Conservation (phyloP, 805 yeast genomes). For the Saccharomycopsis synnaedendra region DNA sequence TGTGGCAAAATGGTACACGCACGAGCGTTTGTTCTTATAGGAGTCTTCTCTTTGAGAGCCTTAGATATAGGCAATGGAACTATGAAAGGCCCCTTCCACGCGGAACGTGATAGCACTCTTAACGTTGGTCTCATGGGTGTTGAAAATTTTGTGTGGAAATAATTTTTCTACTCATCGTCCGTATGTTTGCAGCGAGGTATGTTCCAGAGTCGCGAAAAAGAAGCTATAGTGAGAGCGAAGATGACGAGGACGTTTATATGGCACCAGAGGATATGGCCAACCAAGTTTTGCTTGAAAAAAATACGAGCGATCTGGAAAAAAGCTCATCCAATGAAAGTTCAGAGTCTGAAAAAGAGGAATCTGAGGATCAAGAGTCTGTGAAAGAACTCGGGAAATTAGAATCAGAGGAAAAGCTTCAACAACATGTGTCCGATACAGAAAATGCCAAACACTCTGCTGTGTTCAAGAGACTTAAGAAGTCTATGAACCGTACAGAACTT, state of each 20-base stretch:
- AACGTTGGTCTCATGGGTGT: constrained; percentile 29
- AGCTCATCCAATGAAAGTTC: constrained; percentile 1
- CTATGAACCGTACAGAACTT: neutral
- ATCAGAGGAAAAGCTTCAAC: neutral
- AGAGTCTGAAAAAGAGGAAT: constrained; percentile 10
- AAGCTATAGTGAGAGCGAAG: constrained; percentile 17
- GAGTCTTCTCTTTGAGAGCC: constrained; percentile 69
- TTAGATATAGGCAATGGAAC: constrained; percentile 91
- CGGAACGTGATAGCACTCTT: constrained; percentile 36
- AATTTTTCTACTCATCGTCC: neutral
- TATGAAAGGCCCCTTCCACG: constrained; percentile 78
- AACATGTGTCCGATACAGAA: neutral
- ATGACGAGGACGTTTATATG: constrained; percentile 6
- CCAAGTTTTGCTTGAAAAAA: neutral
- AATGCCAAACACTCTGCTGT: constrained; percentile 3
- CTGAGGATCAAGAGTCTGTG: constrained; percentile 12
- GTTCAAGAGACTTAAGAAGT: constrained; percentile 3
- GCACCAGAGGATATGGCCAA: neutral
- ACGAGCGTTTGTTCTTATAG: constrained; percentile 93
- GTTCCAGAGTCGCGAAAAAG: constrained; percentile 34
- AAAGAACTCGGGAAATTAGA: neutral
- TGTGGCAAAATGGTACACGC: constrained; percentile 91
- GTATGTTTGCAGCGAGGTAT: constrained; percentile 59
- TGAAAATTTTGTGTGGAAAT: neutral
- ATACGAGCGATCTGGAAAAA: constrained; percentile 15